Conservation (phyloP, 331 rosid species). For the Stylosanthes scabra region DNA sequence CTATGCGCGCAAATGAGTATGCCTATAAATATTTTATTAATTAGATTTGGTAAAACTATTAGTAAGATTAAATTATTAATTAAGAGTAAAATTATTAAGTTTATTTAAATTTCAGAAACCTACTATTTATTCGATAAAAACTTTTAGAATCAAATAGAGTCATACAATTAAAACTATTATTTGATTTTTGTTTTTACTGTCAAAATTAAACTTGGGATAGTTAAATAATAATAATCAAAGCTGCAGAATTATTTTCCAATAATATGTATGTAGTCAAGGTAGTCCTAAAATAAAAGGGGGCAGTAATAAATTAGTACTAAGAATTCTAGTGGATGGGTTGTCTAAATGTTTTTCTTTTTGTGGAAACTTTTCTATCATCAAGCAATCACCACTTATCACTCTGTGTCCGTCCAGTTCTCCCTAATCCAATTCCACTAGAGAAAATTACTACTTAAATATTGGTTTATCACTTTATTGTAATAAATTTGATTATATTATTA, state of each 20-base stretch:
- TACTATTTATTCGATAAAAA: too few species aligned
- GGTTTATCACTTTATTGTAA: background rate
- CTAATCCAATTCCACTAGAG: conserved; percentile 57
- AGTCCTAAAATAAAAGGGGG: conserved; percentile 39
- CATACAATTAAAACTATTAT: too few species aligned
- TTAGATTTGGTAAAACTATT: too few species aligned
- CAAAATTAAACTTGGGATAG: conserved; percentile 33
- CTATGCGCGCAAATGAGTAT: too few species aligned
- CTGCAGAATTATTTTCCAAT: conserved; percentile 49
- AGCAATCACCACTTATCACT: conserved; percentile 54
- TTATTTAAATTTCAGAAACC: too few species aligned
- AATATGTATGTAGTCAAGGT: conserved; percentile 51
- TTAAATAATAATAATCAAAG: conserved; percentile 25
- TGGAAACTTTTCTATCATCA: conserved; percentile 57
- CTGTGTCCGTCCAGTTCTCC: conserved; percentile 57
- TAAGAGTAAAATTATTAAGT: too few species aligned
- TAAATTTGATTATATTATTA: too few species aligned
- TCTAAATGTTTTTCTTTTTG: conserved; percentile 57
- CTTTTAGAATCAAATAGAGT: too few species aligned
- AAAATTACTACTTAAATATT: conserved; percentile 43
- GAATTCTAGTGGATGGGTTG: conserved; percentile 50
- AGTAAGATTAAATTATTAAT: too few species aligned
- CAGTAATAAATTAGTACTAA: conserved; percentile 42
- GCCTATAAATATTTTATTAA: too few species aligned
- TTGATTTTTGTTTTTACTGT: background rate